These are phyloP conservation scores for Sugiyamaella lignohabitans DNA, from an alignment of 805 yeast species.

Conservation along the genomic window DNA sequence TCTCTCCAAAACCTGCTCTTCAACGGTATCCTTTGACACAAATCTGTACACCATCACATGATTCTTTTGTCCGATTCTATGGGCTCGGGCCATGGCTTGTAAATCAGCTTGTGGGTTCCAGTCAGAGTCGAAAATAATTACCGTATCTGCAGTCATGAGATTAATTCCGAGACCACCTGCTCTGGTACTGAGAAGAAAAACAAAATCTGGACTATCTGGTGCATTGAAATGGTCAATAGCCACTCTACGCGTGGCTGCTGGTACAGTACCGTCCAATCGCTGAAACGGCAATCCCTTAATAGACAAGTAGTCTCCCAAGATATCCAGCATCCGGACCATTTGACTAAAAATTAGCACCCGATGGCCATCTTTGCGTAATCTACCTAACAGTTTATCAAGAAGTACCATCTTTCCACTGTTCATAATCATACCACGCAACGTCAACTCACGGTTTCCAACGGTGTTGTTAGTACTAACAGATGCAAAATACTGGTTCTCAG, in stretches of 20 bases:
- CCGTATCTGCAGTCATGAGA: constrained; percentile 98
- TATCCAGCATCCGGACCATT: constrained; percentile 95
- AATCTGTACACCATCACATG: constrained; percentile 96
- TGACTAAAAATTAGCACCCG: constrained; percentile 92
- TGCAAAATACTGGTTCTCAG: constrained; percentile 69
- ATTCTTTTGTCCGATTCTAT: constrained; percentile 97
- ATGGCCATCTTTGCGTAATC: constrained; percentile 89
- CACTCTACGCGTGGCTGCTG: constrained; percentile 86
- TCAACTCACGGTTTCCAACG: constrained; percentile 52
- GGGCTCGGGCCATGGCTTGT: constrained; percentile 99
- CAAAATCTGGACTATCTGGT: constrained; percentile 87
- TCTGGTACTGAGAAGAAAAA: constrained; percentile 82
- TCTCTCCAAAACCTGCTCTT: constrained; percentile 92
- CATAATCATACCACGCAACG: constrained; percentile 89
- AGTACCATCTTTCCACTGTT: constrained; percentile 98
- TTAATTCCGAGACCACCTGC: constrained; percentile 99
- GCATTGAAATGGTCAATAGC: constrained; percentile 96
- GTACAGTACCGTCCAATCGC: constrained; percentile 93
- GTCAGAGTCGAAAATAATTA: constrained; percentile 93
- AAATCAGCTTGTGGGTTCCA: constrained; percentile 99
- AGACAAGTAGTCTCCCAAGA: constrained; percentile 84
- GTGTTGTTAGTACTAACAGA: constrained; percentile 36
- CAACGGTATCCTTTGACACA: constrained; percentile 97
- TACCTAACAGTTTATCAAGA: constrained; percentile 77
- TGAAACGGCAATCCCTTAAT: constrained; percentile 86